Evolutionary conservation across 495 filamentous ascomycete species (phyloP), one percentile per base, ranked within the genome.

Genomic region (Rostrohypoxylon terebratum): DNA sequence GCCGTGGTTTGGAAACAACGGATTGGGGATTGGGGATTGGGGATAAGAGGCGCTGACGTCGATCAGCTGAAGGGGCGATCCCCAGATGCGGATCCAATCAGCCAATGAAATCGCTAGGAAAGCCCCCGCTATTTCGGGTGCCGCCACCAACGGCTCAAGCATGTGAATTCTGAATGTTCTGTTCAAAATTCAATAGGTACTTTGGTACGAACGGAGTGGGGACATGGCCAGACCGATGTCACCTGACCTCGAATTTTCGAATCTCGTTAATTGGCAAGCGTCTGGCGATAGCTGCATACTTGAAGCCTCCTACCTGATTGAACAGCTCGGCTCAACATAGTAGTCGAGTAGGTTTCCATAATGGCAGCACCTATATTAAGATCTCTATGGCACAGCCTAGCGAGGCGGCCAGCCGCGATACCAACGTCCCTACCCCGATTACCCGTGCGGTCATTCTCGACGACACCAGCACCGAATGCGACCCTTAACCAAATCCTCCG

Each of bases 401-500:
- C 68, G 8, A 69, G 72, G 44, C 74, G 67, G 4, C 61, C 72
- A 50, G 45, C 64, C n/a, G 9, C 50, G 0, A 33, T 83, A 58
- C 66, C 77, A 36, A 53, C 48, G 0, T 42, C 70, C n/a, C 31
- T 71, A 0, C 60, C 69, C 1, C 51, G 66, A 45, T 45, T 72
- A 4, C 59, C 69, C 59, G 34, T 67, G 58, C 82, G 83, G 44
- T 66, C 80, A 36, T 87, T 88, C 77, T 86, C 85, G 42, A 83
- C 79, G 28, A 85, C 85, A 20, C 82, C 84, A 5, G 67, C 79
- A 4, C 84, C 83, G 25, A 82, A 76, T 57, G 88, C 86, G 65
- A 93, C 86, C 34, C 82, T 88, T 74, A 92, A 85, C 72, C 89
- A 91, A 78, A 87, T 91, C 63, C 69, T 82, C 10, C 80, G 83